Conservation (phyloP, 176 grass and related monocot genomes). For the Aegilops umbellulata region DNA sequence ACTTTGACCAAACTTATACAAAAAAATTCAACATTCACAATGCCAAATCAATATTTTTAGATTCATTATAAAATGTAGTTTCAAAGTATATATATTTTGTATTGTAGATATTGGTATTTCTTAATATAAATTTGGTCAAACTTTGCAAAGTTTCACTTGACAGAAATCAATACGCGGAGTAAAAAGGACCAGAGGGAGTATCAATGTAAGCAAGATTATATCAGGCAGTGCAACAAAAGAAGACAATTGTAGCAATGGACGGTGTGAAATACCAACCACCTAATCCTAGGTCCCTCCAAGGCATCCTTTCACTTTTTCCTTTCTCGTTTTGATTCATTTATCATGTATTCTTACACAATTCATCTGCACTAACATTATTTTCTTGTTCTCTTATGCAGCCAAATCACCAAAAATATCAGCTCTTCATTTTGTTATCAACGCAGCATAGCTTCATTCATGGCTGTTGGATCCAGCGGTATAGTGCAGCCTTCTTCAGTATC, state of each 20-base stretch:
- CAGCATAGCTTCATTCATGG: background rate
- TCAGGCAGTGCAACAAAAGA: background rate
- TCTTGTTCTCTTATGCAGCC: background rate
- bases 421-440: background rate
- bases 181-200: too few relatives aligned
- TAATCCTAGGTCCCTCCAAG: background rate
- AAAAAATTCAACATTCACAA: too few relatives aligned
- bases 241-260: background rate
- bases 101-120: too few relatives aligned
- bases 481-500: background rate
- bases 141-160: too few relatives aligned
- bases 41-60: too few relatives aligned
- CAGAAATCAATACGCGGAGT: too few relatives aligned
- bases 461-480: background rate
- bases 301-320: background rate
- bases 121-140: too few relatives aligned
- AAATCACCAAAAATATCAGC: constrained; percentile 3
- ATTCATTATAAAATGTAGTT: too few relatives aligned
- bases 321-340: background rate
- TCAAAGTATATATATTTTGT: too few relatives aligned
- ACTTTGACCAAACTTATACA: too few relatives aligned
- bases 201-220: background rate
- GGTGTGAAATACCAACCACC: background rate
- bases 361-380: background rate
- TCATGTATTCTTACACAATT: background rate